Conservation (phyloP, 2,329 filamentous ascomycete genomes). For the Shiraia sp. region DNA sequence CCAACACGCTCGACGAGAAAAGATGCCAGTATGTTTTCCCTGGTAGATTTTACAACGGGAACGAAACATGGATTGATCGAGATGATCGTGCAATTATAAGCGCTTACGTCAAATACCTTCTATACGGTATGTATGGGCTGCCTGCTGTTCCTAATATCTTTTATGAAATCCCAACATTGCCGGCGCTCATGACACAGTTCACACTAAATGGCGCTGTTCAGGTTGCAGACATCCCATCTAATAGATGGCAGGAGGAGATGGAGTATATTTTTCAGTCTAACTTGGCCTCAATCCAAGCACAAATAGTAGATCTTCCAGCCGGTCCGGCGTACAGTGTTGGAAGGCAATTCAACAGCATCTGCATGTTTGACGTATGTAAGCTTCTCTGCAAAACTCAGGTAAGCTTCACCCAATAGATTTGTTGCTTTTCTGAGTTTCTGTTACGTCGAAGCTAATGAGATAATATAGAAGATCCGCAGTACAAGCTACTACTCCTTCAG, state of each 20-base stretch:
- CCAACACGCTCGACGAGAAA: too few relatives aligned
- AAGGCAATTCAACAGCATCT: neutral
- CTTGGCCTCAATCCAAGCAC: slow-evolving; percentile 9
- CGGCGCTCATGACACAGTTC: slow-evolving; percentile 2
- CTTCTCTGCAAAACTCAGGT: slow-evolving; percentile 5
- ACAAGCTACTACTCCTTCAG: slow-evolving; percentile 12
- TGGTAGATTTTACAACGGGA: too few relatives aligned
- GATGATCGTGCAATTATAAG: too few relatives aligned
- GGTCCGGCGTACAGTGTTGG: neutral
- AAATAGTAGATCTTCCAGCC: slow-evolving; percentile 7
- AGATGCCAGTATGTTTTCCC: too few relatives aligned
- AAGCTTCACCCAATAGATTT: too few relatives aligned
- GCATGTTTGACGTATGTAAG: neutral
- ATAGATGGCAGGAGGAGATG: slow-evolving; percentile 18
- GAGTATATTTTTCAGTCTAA: slow-evolving; percentile 9
- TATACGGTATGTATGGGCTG: too few relatives aligned
- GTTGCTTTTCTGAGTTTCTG: too few relatives aligned
- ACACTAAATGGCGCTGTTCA: slow-evolving; percentile 3
- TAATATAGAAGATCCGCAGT: slow-evolving; percentile 13
- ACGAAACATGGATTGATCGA: too few relatives aligned
- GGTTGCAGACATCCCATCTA: slow-evolving; percentile 2
- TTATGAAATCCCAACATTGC: neutral
- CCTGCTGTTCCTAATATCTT: neutral
- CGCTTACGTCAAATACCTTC: too few relatives aligned
- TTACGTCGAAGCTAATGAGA: too few relatives aligned